Evolutionary conservation across 2,329 filamentous ascomycete species (phyloP), one percentile per base, ranked within the genome.

Genomic region (Colletotrichum agaves): DNA sequence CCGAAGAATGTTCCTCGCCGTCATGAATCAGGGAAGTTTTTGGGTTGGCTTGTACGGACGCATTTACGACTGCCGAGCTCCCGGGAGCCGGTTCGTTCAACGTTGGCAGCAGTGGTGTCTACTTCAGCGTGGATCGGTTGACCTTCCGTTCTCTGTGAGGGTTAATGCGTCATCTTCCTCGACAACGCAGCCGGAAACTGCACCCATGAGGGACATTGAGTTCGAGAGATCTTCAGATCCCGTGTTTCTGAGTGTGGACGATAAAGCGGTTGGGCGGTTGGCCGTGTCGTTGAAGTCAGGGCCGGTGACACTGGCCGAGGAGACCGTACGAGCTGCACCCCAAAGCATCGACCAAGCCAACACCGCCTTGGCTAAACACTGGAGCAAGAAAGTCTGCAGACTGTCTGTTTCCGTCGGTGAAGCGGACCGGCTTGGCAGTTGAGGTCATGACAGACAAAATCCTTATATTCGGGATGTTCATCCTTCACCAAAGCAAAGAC

Each of bases 401-500:
- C 31, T 39, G 15, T 12, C 39, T 46, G 3, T 5, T n/a, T 3
- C 15, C 43, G 8, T 37, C 8, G 3, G 39, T 37, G 8, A 61
- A 61, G 3, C 27, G 15, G 4, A 49, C 17, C 3, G 58, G 58
- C 3, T 52, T 61, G 13, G 43, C 17, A 5, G 43, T 41, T 4
- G 58, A 52, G 15, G 31, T 4, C 12, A 61, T 31, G 12, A 41
- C 31, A 3, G 33, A 39, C 2, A 49, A 17, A 1, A 61, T 50
- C n/a, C 39, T 33, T 21, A 31, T 49, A 52, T 12, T 39, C 35
- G n/a, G 13, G 44, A 13, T 52, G 58, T 15, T 37, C 15, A 17
- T 52, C 31, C 31, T 39, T 52, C n/a, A 69, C 50, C 17, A 73
- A 52, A 1, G 72, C 71, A 15, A 37, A 58, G 15, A 72, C 60